Base-by-base conservation (phyloP, 192 early-diverging fungal species). In the Martensiomyces pterosporus region DNA sequence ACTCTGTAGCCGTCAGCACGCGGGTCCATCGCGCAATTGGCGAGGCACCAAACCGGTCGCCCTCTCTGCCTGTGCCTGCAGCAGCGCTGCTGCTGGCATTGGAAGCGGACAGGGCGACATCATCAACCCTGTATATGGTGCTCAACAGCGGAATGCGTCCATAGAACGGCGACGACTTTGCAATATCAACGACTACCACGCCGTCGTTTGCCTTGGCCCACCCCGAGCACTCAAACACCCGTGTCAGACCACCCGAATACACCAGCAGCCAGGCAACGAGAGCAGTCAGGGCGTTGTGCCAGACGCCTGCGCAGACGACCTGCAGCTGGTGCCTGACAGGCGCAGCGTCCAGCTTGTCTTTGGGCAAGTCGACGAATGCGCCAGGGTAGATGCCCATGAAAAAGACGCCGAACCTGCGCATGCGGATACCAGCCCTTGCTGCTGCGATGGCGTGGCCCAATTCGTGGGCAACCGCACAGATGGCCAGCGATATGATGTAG, bases 391-490 rank as follows among this genome's bases (percentile, higher is more conserved):
- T 38, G 24, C 52, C 68, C 52, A 64, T 27, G 8, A 72, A 15
- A 51, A 72, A 64, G 23, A 60, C 26, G 0, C 68, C 68, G 13
- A 60, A 12, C 12, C 33, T 43, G 10, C 48, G 61, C n/a, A 64
- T 18, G 5, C 39, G 26, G 22, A 64, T 33, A 1, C 27, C 10
- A 2, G 47, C 40, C n/a, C 43, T 26, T 10, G 43, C 68, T 1
- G 68, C 55, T 2, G 67, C 67, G 10, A 72, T 8, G 9, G 68
- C 68, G 24, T 72, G 68, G 9, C 68, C 68, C 4, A 53, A n/a
- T 52, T 72, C 68, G 33, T 72, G 68, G 1, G 60, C 41, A 0
- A 51, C 38, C 1, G 68, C 61, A 15, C 61, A 64, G 0, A 42
- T 7, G 10, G 39, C 43, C 17, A 72, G 39, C n/a, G 68, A 41